Percentiles rank a stretch among this genome's conserved stretches.
Conservation (phyloP, 805 yeast genomes). For the Myxozyma udenii region DNA sequence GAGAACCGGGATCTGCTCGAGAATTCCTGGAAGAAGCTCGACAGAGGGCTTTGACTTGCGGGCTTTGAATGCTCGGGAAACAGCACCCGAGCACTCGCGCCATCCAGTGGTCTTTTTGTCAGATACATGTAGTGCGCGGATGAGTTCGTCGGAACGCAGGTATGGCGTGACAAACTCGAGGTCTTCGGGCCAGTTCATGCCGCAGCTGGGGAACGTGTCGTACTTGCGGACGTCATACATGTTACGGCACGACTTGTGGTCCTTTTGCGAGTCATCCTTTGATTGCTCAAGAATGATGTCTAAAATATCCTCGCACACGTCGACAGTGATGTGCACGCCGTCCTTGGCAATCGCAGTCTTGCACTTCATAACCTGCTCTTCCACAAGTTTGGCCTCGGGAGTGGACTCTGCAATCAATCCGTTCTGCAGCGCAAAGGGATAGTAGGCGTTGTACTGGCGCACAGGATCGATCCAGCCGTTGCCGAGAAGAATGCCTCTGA, state of each 20-base stretch:
- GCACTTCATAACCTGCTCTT: constrained; percentile 24
- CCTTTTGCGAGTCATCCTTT: constrained; percentile 22
- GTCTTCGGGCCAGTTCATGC: constrained; percentile 85
- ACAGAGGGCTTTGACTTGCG: constrained; percentile 57
- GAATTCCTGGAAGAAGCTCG: constrained; percentile 60
- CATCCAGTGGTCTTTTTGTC: constrained; percentile 48
- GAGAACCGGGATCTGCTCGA: constrained; percentile 58
- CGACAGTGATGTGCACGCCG: constrained; percentile 19
- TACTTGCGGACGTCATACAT: constrained; percentile 73
- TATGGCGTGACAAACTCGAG: constrained; percentile 51
- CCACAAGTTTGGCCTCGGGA: constrained; percentile 32
- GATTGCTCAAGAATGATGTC: constrained; percentile 36
- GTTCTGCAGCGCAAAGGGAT: constrained; percentile 64
- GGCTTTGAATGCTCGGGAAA: constrained; percentile 53
- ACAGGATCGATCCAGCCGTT: constrained; percentile 95
- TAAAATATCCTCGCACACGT: constrained; percentile 39
- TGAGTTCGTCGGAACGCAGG: constrained; percentile 47
- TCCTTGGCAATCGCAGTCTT: constrained; percentile 27
- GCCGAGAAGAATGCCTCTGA: constrained; percentile 74
- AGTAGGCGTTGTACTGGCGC: constrained; percentile 73
- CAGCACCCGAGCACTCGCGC: constrained; percentile 73
- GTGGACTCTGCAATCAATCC: constrained; percentile 48
- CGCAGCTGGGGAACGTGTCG: constrained; percentile 82
- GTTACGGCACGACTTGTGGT: constrained; percentile 60
- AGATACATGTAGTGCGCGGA: constrained; percentile 50